Evolutionary conservation across 768 basidiomycete genomes (phyloP).

Genomic region (Leccinum subtestaceum): DNA sequence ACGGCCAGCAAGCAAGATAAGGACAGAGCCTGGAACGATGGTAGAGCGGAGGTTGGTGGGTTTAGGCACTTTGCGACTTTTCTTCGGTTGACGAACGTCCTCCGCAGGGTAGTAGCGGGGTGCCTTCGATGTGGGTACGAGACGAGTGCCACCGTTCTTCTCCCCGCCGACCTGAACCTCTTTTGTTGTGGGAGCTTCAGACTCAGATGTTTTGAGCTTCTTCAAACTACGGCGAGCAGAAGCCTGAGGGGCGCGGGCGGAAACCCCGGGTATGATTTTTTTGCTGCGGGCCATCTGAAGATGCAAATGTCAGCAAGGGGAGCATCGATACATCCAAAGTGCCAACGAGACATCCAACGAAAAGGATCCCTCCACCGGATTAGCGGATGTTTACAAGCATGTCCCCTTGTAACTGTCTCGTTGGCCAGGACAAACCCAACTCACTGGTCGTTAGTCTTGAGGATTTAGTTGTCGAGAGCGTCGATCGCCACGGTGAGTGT

Average conservation of each 20-base stretch:
- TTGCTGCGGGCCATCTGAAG: slow-evolving; percentile 82
- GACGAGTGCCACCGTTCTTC: slow-evolving; percentile 87
- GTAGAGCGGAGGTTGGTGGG: slow-evolving; percentile 76
- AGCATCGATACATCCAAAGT: slow-evolving; percentile 35
- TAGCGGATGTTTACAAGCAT: neutral
- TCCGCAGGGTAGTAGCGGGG: slow-evolving; percentile 94
- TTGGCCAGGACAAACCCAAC: slow-evolving; percentile 27
- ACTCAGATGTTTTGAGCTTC: slow-evolving; percentile 75
- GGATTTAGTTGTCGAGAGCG: slow-evolving; percentile 35
- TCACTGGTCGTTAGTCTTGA: slow-evolving; percentile 46
- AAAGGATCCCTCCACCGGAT: slow-evolving; percentile 9
- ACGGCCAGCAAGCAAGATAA: slow-evolving; percentile 96
- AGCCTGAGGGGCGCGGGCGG: slow-evolving; percentile 81
- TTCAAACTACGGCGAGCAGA: slow-evolving; percentile 79
- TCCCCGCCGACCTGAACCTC: slow-evolving; percentile 85
- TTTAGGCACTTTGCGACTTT: slow-evolving; percentile 83
- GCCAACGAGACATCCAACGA: slow-evolving; percentile 34
- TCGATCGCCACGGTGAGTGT: slow-evolving; percentile 22
- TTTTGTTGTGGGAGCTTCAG: slow-evolving; percentile 58
- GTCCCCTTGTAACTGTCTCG: neutral
- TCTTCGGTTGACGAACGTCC: slow-evolving; percentile 88
- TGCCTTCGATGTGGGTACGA: slow-evolving; percentile 82
- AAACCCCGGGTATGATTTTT: slow-evolving; percentile 77
- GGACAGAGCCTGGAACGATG: slow-evolving; percentile 91
- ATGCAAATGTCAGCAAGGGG: slow-evolving; percentile 17